phyloP scores from a whole-genome alignment of 305 asterid genomes.

The Petunia hybrid region DNA sequence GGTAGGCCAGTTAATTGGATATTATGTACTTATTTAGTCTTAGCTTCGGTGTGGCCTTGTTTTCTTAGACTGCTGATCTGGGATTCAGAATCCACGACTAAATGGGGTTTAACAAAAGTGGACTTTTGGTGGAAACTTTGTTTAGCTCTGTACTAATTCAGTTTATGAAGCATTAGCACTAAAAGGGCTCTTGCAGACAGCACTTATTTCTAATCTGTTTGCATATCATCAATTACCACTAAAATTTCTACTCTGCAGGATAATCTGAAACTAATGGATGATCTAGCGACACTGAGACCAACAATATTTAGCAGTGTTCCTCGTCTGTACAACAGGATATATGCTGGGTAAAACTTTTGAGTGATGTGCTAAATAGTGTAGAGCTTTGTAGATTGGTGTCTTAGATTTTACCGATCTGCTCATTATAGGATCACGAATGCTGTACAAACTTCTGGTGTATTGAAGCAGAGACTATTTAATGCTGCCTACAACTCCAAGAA shows the following conservation, averaged over 20 bases:
- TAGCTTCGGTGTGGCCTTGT: slow-evolving; percentile 35
- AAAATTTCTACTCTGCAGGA: slow-evolving; percentile 65
- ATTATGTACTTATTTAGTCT: slow-evolving; percentile 27
- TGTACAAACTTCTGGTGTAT: slow-evolving; percentile 79
- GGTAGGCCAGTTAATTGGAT: slow-evolving; percentile 54
- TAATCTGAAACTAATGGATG: slow-evolving; percentile 95
- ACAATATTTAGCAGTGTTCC: slow-evolving; percentile 97
- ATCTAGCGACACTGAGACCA: slow-evolving; percentile 88
- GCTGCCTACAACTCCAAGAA: slow-evolving; percentile 96
- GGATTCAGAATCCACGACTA: slow-evolving; percentile 2
- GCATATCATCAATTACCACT: neutral
- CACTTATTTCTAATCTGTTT: slow-evolving; percentile 28
- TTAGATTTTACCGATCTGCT: slow-evolving; percentile 33
- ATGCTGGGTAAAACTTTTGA: slow-evolving; percentile 74
- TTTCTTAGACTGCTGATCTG: slow-evolving; percentile 10
- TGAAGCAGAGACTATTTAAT: slow-evolving; percentile 86
- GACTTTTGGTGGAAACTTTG: neutral
- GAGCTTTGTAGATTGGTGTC: slow-evolving; percentile 32
- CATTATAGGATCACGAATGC: slow-evolving; percentile 79
- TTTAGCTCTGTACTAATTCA: neutral
- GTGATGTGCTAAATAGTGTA: slow-evolving; percentile 35
- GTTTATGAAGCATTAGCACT: slow-evolving; percentile 9
- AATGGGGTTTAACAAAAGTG: slow-evolving; percentile 1
- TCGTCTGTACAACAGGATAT: slow-evolving; percentile 96
- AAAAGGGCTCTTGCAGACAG: slow-evolving; percentile 9